Base-by-base conservation (phyloP, 352 stramenopile genomes). In the Globisporangium nodosum region DNA sequence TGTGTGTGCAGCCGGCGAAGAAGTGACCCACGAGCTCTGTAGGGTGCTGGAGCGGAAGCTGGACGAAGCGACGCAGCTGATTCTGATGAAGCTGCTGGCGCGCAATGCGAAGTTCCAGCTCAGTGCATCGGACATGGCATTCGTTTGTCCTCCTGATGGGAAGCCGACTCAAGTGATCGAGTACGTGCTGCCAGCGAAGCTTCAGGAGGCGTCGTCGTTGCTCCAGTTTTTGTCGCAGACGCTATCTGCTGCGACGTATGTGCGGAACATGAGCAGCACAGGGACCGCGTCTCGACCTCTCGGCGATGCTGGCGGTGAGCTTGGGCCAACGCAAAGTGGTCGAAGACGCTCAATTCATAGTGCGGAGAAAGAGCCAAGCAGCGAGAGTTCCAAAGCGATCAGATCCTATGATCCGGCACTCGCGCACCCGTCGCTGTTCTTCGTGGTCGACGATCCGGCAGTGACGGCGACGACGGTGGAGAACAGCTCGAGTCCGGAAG, bases 31-130 rank as follows among this genome's bases (percentile, higher is more conserved):
- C 49, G 87, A 96, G 43, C 63, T 96, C 24, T 92, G 83, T 43
- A 71, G 77, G 24, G 53, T 94, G 45, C 60, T 96, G 11, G 87
- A 96, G 49, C 71, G 84, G n/a, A 96, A 96, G 55, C 63, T 96
- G 8, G 87, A 96, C 50, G 87, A 96, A 65, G 78, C 81, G 11
- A 91, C 84, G 18, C 85, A 92, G 52, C 67, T 90, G 16, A 87
- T 96, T 47, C 53, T 96, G 33, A 94, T 94, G 85, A 96, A 94
- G 63, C 64, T 94, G 7, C 58, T 96, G 7, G 83, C 81, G 21
- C 75, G 85, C 56, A 94, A 96, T 47, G 77, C 72, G 3, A 93
- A 95, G 63, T 92, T 95, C 58, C 84, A 94, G 61, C 65, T 96
- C 18, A 92, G 71, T 42, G 56, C 71, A 0, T 79, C 72, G 0